phyloP scores from a whole-genome alignment of 2,329 filamentous ascomycete species.

The Rutstroemia sp. region DNA sequence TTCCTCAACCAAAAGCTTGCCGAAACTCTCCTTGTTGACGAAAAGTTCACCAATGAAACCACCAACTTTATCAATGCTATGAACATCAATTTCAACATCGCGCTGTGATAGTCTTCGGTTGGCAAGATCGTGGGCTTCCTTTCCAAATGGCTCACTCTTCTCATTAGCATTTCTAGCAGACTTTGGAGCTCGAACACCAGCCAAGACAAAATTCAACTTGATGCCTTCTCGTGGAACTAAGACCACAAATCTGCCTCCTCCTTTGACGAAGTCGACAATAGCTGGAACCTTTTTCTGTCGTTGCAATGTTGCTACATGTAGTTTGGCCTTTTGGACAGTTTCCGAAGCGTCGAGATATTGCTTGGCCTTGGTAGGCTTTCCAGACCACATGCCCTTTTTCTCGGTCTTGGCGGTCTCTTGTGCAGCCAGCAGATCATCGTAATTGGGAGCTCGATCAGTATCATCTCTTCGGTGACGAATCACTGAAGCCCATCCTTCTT shows the following conservation, averaged over 20 bases:
- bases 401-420: conserved; percentile 79
- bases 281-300: conserved; percentile 89
- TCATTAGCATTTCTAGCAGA: conserved; percentile 74
- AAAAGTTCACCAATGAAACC: conserved; percentile 95
- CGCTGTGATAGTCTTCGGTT: conserved; percentile 85
- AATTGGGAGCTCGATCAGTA: conserved; percentile 86
- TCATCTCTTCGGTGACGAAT: conserved; percentile 94
- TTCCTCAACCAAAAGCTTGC: conserved; percentile 88
- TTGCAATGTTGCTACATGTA: conserved; percentile 79
- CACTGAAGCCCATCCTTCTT: conserved; percentile 87
- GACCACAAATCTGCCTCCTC: conserved; percentile 89
- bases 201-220: conserved; percentile 91
- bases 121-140: conserved; percentile 89
- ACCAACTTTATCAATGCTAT: conserved; percentile 91
- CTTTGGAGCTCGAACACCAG: conserved; percentile 82
- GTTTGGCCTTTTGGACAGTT: conserved; percentile 88
- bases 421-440: conserved; percentile 77
- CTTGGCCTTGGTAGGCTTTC: conserved; percentile 77
- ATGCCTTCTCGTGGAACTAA: conserved; percentile 87
- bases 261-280: conserved; percentile 94
- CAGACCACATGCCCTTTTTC: conserved; percentile 90
- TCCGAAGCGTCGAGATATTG: conserved; percentile 87
- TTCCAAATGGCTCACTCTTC: conserved; percentile 84
- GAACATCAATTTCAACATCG: conserved; percentile 91
- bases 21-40: conserved; percentile 91